Evolutionary conservation across 108 stramenopile genomes (phyloP), one percentile per base, ranked within the genome.

Genomic region (Conticribra guillardii): DNA sequence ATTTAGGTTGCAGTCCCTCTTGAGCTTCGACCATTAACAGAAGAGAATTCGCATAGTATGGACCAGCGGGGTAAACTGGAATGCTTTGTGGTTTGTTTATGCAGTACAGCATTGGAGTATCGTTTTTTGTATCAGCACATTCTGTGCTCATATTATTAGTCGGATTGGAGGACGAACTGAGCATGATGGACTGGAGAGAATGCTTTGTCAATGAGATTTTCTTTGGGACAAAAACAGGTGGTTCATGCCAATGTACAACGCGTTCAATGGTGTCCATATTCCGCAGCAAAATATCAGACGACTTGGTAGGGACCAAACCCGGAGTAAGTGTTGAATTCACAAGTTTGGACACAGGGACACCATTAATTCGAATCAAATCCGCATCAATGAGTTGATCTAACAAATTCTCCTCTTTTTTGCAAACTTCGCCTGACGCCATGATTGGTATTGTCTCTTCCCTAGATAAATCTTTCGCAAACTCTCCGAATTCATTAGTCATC

Each of bases 1-100:
- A 71, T 67, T 69, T 83, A 2, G 82, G 82, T n/a, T 30, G 54
- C 22, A 89, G 55, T 19, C 79, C 71, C 50, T 89, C 88, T 69
- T 92, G 89, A 1, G 82, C 91, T 71, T 95, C 88, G 8, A 92
- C 80, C 84, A 92, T 81, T 22, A 88, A 65, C 17, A 89, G 86
- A 15, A 95, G 65, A 1, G 88, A 78, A 64, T 95, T 95, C 9
- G 87, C 72, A 15, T 89, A 64, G 60, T 88, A 95, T 15, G 90
- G 91, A 33, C 94, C 94, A 50, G 89, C 86, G 31, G 94, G 94
- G 63, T 95, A 83, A 1, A 89, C 85, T 0, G 94, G 91, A 29
- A 92, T 80, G 22, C 84, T 86, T 14, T 88, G 55, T 2, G 94
- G 94, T 57, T 95, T 95, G 75, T 90, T 69, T 32, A 89, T 85